phyloP scores from a whole-genome alignment of 108 stramenopile species.

The Aureococcus anophagefferens region DNA sequence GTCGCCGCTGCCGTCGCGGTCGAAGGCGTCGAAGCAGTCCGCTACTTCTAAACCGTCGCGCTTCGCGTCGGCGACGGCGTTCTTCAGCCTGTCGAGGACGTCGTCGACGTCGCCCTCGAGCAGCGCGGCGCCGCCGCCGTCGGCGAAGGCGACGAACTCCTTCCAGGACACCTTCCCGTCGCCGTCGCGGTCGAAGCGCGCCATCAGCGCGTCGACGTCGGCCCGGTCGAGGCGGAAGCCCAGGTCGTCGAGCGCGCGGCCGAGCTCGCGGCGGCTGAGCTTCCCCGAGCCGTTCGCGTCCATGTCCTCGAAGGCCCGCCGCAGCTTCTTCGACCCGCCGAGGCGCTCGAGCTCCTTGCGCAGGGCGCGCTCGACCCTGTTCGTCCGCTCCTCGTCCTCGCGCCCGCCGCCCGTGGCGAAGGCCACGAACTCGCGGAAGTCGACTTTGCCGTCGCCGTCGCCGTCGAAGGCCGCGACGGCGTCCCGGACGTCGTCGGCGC shows the following conservation, averaged over 20 bases:
- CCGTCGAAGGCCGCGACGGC: constrained; percentile 15
- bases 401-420: no score
- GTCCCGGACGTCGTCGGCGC: constrained; percentile 1
- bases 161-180: constrained; percentile 16
- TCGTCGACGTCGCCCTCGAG: not conserved
- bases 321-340: constrained; percentile 4
- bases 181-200: constrained; percentile 17
- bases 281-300: constrained; percentile 5
- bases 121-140: not conserved
- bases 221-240: constrained; percentile 5
- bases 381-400: not conserved
- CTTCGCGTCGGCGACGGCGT: not conserved
- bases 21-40: no score
- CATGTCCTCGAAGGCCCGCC: constrained; percentile 11
- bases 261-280: constrained; percentile 4
- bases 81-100: not conserved
- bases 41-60: no score
- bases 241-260: constrained; percentile 1
- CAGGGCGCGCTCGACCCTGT: no score
- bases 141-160: constrained; percentile 19
- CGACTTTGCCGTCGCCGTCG: constrained; percentile 5
- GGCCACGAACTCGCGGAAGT: constrained; percentile 5
- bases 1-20: not conserved
- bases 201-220: constrained; percentile 16
- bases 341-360: not conserved